These are phyloP conservation scores for Desmodesmus armatus DNA, from an alignment of 139 green algal species.

Conservation along the genomic window DNA sequence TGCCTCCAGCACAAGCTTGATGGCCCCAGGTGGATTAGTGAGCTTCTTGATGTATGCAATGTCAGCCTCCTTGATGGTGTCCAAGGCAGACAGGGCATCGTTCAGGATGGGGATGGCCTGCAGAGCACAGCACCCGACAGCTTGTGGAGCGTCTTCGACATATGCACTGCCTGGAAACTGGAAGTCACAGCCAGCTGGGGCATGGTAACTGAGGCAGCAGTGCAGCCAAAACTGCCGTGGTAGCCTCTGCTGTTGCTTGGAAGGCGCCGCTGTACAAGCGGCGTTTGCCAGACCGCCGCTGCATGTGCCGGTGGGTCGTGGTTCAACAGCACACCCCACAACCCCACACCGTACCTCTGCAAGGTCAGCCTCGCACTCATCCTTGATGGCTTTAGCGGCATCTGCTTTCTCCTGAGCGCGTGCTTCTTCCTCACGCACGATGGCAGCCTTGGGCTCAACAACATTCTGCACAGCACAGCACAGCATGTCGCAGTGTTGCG, in stretches of 20 bases:
- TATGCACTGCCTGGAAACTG: too few relatives aligned
- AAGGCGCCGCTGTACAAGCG: neutral
- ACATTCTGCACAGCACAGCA: constrained; percentile 27
- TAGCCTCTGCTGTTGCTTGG: neutral
- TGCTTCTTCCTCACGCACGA: constrained; percentile 77
- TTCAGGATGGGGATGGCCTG: constrained; percentile 83
- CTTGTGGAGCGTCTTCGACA: too few relatives aligned
- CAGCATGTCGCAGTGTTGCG: too few relatives aligned
- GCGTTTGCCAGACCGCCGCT: neutral
- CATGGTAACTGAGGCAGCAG: neutral
- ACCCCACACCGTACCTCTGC: constrained; percentile 51
- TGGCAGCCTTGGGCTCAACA: constrained; percentile 71
- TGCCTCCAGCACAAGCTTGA: constrained; percentile 86
- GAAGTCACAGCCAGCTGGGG: too few relatives aligned
- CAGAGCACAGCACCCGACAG: too few relatives aligned
- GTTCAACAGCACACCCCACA: neutral
- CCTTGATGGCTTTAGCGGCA: constrained; percentile 82
- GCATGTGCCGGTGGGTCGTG: neutral
- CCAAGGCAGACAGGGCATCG: constrained; percentile 79
- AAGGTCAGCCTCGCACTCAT: constrained; percentile 85
- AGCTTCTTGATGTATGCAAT: constrained; percentile 82
- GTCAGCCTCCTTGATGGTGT: constrained; percentile 89
- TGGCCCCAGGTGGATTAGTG: constrained; percentile 78
- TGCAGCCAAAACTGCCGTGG: neutral
- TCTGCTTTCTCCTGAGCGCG: constrained; percentile 71